Percentiles rank a stretch among this genome's conserved stretches.
These are phyloP conservation scores for Epichloe bromicola DNA, from an alignment of 2,329 filamentous ascomycete species.

Conservation along the genomic window DNA sequence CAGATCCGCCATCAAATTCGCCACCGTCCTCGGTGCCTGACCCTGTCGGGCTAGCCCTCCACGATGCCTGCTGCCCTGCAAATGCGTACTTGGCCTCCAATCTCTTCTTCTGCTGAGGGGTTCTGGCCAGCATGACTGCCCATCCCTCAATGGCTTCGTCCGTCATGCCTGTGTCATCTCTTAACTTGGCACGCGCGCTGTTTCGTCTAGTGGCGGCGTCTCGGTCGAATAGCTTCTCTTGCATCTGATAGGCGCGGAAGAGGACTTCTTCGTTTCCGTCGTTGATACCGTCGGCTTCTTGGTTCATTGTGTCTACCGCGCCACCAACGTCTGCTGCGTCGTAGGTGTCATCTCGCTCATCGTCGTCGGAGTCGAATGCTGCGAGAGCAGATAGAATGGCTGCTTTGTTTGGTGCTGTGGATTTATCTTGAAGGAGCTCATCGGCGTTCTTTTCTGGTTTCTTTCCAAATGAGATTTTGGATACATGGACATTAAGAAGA, in stretches of 20 bases:
- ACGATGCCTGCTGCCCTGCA: slow-evolving; percentile 53
- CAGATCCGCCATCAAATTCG: slow-evolving; percentile 32
- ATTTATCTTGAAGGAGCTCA: slow-evolving; percentile 52
- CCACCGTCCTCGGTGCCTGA: slow-evolving; percentile 46
- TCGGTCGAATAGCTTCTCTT: slow-evolving; percentile 54
- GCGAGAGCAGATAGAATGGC: slow-evolving; percentile 81
- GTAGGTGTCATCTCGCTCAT: slow-evolving; percentile 95
- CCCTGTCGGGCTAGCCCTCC: slow-evolving; percentile 39
- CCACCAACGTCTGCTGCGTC: slow-evolving; percentile 86
- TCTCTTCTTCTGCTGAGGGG: slow-evolving; percentile 52
- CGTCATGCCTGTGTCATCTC: slow-evolving; percentile 71
- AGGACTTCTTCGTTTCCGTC: slow-evolving; percentile 56
- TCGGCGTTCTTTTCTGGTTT: slow-evolving; percentile 54
- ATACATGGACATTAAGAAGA: slow-evolving; percentile 49
- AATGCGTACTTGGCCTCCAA: slow-evolving; percentile 62
- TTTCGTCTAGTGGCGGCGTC: slow-evolving; percentile 58
- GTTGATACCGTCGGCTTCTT: slow-evolving; percentile 33
- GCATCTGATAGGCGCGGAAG: slow-evolving; percentile 57
- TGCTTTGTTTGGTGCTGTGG: slow-evolving; percentile 59
- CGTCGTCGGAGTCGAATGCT: slow-evolving; percentile 84
- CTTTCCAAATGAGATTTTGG: slow-evolving; percentile 69
- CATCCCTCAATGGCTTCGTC: slow-evolving; percentile 93
- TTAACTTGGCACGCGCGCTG: slow-evolving; percentile 48
- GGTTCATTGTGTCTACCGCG: slow-evolving; percentile 59
- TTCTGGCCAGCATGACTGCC: slow-evolving; percentile 71